A percentile compares a stretch with the other conserved stretches of the same genome.
Conservation (phyloP, 1,284 basidiomycete genomes). For the Retiboletus fuscus region DNA sequence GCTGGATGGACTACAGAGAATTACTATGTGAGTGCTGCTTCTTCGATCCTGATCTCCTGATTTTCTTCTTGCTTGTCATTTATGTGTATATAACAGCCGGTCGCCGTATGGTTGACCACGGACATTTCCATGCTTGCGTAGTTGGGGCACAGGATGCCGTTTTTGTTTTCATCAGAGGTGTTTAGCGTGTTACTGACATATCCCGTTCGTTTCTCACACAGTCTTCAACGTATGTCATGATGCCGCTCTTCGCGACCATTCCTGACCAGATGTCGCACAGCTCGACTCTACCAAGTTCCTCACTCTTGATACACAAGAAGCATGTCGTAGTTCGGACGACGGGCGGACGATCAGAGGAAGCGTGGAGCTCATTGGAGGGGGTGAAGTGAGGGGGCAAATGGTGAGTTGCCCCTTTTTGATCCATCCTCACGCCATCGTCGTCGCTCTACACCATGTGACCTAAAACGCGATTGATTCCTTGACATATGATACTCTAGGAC, state of each 20-base stretch:
- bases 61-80: too few relatives aligned
- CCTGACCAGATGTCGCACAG: conserved; percentile 23
- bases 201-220: conserved; percentile 4
- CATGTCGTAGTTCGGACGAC: conserved; percentile 50
- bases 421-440: not conserved
- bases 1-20: conserved; percentile 69
- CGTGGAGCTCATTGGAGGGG: conserved; percentile 63
- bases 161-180: too few relatives aligned
- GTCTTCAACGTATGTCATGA: conserved; percentile 39
- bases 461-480: not conserved
- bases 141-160: not conserved
- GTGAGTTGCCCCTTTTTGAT: conserved; percentile 50
- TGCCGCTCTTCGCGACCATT: not conserved
- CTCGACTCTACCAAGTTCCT: conserved; percentile 47
- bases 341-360: conserved; percentile 54
- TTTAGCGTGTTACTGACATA: conserved; percentile 12
- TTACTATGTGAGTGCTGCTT: conserved; percentile 56
- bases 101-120: not conserved
- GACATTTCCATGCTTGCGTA: too few relatives aligned
- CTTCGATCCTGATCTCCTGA: not conserved
- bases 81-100: not conserved
- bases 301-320: conserved; percentile 55
- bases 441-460: too few relatives aligned
- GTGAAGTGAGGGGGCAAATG: conserved; percentile 65
- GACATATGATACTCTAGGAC: conserved; percentile 36